A percentile compares a stretch with the other conserved stretches of the same genome.
Evolutionary conservation across 1,284 basidiomycete genomes (phyloP).

Genomic region (Apiotrichum akiyoshidainum): DNA sequence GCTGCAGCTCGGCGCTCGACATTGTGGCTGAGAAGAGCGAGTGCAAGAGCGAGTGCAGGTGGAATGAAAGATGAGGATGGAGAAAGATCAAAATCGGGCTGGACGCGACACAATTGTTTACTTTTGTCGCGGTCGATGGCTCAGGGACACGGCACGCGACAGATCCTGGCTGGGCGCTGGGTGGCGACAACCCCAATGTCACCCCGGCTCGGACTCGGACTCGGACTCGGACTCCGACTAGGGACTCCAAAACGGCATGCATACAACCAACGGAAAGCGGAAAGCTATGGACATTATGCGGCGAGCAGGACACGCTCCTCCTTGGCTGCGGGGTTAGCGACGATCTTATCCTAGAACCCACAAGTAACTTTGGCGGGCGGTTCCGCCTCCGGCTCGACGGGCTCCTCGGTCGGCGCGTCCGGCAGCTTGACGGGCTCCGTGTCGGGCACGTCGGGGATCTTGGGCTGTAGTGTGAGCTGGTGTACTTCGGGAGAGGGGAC

Average conservation of each 20-base stretch:
- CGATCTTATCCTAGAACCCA: neutral
- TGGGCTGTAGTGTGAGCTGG: slow-evolving; percentile 25
- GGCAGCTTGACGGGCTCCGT: slow-evolving; percentile 50
- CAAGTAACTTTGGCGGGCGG: neutral
- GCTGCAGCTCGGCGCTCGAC: slow-evolving; percentile 37
- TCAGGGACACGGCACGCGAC: too few species aligned
- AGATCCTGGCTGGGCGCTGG: too few species aligned
- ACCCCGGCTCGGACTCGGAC: too few species aligned
- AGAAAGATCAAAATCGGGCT: too few species aligned
- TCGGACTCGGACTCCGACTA: too few species aligned
- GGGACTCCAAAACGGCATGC: neutral
- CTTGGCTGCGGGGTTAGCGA: slow-evolving; percentile 23
- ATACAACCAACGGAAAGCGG: neutral
- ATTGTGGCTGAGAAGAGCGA: slow-evolving; percentile 14
- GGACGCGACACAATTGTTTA: too few species aligned
- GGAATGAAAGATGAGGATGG: too few species aligned
- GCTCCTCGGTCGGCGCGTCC: slow-evolving; percentile 56
- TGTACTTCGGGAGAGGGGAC: neutral
- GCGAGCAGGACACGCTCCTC: slow-evolving; percentile 54
- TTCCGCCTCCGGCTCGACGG: slow-evolving; percentile 29
- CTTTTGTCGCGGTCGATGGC: too few species aligned
- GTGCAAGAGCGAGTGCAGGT: neutral
- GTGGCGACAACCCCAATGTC: too few species aligned
- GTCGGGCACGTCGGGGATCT: slow-evolving; percentile 32
- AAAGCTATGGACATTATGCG: slow-evolving; percentile 38